Evolutionary conservation across 257 asterid species (phyloP).

Genomic region (Solanum microdontum): DNA sequence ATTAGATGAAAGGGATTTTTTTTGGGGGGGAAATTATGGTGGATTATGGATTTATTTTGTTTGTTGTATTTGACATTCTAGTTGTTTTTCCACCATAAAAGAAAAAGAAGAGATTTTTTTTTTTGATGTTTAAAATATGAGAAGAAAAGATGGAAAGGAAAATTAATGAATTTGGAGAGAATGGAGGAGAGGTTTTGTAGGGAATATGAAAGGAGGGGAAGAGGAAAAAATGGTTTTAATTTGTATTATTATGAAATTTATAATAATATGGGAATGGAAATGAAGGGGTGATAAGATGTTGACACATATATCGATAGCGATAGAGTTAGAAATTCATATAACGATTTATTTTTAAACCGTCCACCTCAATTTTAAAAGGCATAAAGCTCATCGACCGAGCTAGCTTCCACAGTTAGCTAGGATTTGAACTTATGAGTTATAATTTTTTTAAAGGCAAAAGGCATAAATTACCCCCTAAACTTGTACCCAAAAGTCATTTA

Average conservation of each 20-base stretch:
- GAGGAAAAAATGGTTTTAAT: background rate
- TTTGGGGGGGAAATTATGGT: background rate
- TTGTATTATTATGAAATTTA: background rate
- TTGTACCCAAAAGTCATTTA: too few species aligned
- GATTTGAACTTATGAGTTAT: background rate
- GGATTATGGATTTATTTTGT: background rate
- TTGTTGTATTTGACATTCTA: background rate
- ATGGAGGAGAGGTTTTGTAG: constrained; percentile 22
- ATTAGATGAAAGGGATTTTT: constrained; percentile 4
- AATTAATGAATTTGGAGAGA: background rate
- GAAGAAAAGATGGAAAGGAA: background rate
- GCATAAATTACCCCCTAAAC: too few species aligned
- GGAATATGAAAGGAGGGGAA: background rate
- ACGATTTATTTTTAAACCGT: too few species aligned
- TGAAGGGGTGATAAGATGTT: background rate
- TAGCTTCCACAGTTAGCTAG: background rate
- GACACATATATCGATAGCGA: background rate
- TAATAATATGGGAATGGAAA: background rate
- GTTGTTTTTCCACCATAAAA: background rate
- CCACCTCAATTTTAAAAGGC: background rate
- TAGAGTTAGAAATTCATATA: background rate
- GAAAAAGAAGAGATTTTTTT: background rate
- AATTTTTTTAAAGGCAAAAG: too few species aligned
- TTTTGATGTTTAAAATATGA: background rate
- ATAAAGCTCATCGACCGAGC: background rate